A percentile compares a stretch with the other conserved stretches of the same genome.
phyloP scores from a whole-genome alignment of 2,329 filamentous ascomycete species.

The Aureobasidium mangrovei region DNA sequence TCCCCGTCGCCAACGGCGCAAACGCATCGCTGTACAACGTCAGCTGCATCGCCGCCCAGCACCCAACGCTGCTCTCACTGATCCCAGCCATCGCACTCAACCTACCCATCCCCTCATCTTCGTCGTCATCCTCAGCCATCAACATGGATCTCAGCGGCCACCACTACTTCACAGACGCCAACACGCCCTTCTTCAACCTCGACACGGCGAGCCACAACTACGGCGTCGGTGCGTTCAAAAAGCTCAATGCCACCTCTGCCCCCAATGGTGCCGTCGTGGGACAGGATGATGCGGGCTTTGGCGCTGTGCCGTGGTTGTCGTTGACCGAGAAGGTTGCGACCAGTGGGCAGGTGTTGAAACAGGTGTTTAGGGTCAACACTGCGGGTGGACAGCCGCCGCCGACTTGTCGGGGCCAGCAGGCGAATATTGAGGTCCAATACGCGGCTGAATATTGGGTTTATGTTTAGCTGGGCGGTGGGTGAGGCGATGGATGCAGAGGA shows the following conservation, averaged over 20 bases:
- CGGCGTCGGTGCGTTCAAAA: slow-evolving; percentile 56
- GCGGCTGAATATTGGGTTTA: slow-evolving; percentile 68
- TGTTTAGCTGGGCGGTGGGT: background rate
- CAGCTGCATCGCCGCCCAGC: slow-evolving; percentile 64
- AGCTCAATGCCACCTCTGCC: slow-evolving; percentile 52
- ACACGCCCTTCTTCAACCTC: slow-evolving; percentile 73
- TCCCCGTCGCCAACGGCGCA: slow-evolving; percentile 61
- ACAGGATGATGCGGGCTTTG: slow-evolving; percentile 48
- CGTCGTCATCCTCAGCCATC: slow-evolving; percentile 39
- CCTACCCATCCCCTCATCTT: slow-evolving; percentile 46
- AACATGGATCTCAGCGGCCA: slow-evolving; percentile 60
- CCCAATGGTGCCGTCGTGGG: slow-evolving; percentile 54
- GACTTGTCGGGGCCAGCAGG: slow-evolving; percentile 58
- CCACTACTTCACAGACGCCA: slow-evolving; percentile 68
- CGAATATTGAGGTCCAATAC: slow-evolving; percentile 67
- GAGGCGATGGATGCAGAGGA: background rate
- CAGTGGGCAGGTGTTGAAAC: slow-evolving; percentile 52
- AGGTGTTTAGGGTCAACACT: slow-evolving; percentile 78
- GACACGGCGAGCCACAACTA: slow-evolving; percentile 44
- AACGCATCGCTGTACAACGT: slow-evolving; percentile 81
- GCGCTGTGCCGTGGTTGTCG: slow-evolving; percentile 73
- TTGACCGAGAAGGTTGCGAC: slow-evolving; percentile 43
- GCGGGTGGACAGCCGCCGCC: slow-evolving; percentile 69
- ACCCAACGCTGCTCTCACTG: slow-evolving; percentile 55
- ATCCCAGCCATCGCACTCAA: slow-evolving; percentile 61